Conservation (phyloP, 495 filamentous ascomycete species). For the Neurospora sp. region DNA sequence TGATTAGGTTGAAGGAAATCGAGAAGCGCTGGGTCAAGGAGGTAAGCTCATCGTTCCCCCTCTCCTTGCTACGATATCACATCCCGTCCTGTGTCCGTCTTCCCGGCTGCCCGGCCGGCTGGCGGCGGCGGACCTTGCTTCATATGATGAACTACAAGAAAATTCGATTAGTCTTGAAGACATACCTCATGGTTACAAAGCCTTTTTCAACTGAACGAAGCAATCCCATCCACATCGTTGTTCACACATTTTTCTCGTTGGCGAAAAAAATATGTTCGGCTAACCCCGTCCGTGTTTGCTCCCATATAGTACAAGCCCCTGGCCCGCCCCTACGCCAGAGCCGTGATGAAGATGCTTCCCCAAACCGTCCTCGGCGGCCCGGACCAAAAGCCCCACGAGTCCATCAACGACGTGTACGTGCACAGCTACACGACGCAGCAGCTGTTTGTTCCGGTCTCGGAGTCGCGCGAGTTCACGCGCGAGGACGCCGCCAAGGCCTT, state of each 20-base stretch:
- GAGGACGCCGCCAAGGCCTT: slow-evolving; percentile 83
- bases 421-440: slow-evolving; percentile 72
- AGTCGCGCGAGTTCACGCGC: slow-evolving; percentile 84
- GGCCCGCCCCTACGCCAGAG: slow-evolving; percentile 63
- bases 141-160: slow-evolving; percentile 60
- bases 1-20: slow-evolving; percentile 76
- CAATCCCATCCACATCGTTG: not conserved
- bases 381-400: slow-evolving; percentile 50
- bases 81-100: not conserved
- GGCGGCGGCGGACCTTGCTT: slow-evolving; percentile 3
- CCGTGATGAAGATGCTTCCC: slow-evolving; percentile 75
- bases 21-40: slow-evolving; percentile 67
- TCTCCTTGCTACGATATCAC: not conserved
- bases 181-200: slow-evolving; percentile 64
- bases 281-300: not conserved
- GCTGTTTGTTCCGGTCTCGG: slow-evolving; percentile 81
- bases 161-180: slow-evolving; percentile 99
- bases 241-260: not conserved
- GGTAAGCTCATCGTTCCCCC: slow-evolving; percentile 39
- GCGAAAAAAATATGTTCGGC: not conserved
- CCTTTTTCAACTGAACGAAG: not conserved
- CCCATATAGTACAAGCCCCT: slow-evolving; percentile 58
- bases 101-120: not conserved
- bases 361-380: slow-evolving; percentile 19
- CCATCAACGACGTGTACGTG: slow-evolving; percentile 82